Evolutionary conservation across 257 asterid genomes (phyloP).

Genomic region (Phtheirospermum japonicum): DNA sequence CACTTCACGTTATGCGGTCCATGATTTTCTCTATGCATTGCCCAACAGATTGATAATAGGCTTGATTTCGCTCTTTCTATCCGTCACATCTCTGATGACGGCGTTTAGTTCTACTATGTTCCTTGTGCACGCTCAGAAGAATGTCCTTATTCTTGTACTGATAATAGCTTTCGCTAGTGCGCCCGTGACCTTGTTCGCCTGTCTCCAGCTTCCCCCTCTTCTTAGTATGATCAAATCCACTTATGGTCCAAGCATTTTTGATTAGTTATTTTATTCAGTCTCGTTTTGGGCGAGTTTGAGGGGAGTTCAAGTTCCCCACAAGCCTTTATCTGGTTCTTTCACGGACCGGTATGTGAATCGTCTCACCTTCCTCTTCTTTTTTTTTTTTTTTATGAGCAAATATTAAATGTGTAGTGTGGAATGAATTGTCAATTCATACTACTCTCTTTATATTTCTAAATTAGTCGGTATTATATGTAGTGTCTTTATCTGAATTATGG

Average conservation of each 20-base stretch:
- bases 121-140: slow-evolving; percentile 18
- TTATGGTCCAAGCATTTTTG: slow-evolving; percentile 28
- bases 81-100: slow-evolving; percentile 21
- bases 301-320: no score
- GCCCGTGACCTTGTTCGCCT: slow-evolving; percentile 24
- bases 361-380: no score
- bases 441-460: no score
- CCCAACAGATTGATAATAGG: slow-evolving; percentile 32
- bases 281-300: no score
- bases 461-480: no score
- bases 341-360: no score
- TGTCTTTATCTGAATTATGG: no score
- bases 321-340: no score
- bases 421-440: no score
- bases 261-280: neutral
- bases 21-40: slow-evolving; percentile 23
- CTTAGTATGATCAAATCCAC: slow-evolving; percentile 29
- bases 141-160: slow-evolving; percentile 11
- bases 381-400: no score
- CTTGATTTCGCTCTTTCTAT: slow-evolving; percentile 25
- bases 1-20: slow-evolving; percentile 30
- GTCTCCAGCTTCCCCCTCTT: slow-evolving; percentile 32
- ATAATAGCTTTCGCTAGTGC: slow-evolving; percentile 15
- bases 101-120: slow-evolving; percentile 28
- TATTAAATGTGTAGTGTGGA: no score